These are phyloP conservation scores for Fusarium tjaetaba DNA, from an alignment of 2,329 filamentous ascomycete genomes.

Conservation along the genomic window DNA sequence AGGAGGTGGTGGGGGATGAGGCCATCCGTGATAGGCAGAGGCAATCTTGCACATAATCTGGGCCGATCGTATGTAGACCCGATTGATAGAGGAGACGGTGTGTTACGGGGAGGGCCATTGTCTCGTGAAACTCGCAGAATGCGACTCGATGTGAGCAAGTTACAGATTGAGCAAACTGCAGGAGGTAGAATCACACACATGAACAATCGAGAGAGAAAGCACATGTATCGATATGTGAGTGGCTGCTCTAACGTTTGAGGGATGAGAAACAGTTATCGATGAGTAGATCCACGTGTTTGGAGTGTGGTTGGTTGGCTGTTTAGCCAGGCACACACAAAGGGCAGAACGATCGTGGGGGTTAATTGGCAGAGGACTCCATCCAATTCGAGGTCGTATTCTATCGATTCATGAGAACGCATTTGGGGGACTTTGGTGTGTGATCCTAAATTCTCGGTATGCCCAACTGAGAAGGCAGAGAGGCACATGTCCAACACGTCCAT, in stretches of 20 bases:
- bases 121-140: not conserved
- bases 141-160: not conserved
- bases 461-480: conserved; percentile 13
- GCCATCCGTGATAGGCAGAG: conserved; percentile 5
- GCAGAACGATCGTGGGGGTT: not conserved
- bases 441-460: conserved; percentile 17
- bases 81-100: not conserved
- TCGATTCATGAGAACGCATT: not conserved
- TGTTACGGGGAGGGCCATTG: not conserved
- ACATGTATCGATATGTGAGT: conserved; percentile 1
- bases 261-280: conserved; percentile 18
- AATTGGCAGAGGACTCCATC: not conserved
- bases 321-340: conserved; percentile 6
- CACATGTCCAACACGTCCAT: conserved; percentile 11
- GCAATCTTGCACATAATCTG: not conserved
- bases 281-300: conserved; percentile 36
- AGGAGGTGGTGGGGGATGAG: conserved; percentile 7
- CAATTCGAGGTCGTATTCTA: not conserved
- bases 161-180: conserved; percentile 4
- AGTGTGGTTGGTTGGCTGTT: conserved; percentile 15
- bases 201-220: not conserved
- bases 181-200: not conserved
- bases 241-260: conserved; percentile 9
- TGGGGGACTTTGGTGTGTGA: conserved; percentile 3
- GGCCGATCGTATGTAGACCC: not conserved